Evolutionary conservation across 1,284 basidiomycete species (phyloP).

Genomic region (Cutaneotrichosporon sp.): DNA sequence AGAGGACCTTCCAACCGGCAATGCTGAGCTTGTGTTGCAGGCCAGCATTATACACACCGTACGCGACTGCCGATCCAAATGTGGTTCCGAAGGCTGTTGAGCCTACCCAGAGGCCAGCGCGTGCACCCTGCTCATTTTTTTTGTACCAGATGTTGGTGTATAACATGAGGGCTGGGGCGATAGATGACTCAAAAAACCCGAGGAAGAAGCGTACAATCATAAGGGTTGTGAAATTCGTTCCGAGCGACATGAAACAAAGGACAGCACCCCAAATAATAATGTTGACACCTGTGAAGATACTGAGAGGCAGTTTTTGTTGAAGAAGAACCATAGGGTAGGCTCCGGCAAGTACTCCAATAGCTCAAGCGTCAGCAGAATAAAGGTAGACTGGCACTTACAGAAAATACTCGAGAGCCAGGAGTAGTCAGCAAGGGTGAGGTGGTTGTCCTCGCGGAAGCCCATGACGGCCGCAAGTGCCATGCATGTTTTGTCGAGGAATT

Average conservation of each 20-base stretch:
- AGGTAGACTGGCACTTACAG: conserved; percentile 10
- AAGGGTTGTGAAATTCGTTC: conserved; percentile 17
- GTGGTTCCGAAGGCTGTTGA: conserved; percentile 20
- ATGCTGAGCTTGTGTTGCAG: conserved; percentile 13
- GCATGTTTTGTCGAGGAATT: conserved; percentile 14
- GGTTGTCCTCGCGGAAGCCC: conserved; percentile 8
- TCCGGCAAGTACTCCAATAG: conserved; percentile 21
- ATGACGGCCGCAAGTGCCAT: conserved; percentile 12
- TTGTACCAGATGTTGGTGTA: conserved; percentile 22
- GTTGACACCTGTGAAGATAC: conserved; percentile 13
- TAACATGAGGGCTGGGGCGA: conserved; percentile 18
- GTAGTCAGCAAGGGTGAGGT: conserved; percentile 13
- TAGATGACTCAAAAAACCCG: conserved; percentile 13
- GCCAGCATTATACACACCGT: conserved; percentile 13
- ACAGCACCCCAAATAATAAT: conserved; percentile 19
- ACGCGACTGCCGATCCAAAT: conserved; percentile 24
- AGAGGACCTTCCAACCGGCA: conserved; percentile 21
- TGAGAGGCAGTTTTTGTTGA: conserved; percentile 22
- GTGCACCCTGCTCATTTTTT: conserved; percentile 13
- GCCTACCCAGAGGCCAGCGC: conserved; percentile 20
- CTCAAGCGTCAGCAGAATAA: conserved; percentile 6
- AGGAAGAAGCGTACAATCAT: conserved; percentile 24
- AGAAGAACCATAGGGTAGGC: conserved; percentile 22
- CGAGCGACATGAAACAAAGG: conserved; percentile 19
- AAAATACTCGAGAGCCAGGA: conserved; percentile 19